These are phyloP conservation scores for Clarireedia sp. DNA, from an alignment of 2,329 filamentous ascomycete species.

Conservation along the genomic window DNA sequence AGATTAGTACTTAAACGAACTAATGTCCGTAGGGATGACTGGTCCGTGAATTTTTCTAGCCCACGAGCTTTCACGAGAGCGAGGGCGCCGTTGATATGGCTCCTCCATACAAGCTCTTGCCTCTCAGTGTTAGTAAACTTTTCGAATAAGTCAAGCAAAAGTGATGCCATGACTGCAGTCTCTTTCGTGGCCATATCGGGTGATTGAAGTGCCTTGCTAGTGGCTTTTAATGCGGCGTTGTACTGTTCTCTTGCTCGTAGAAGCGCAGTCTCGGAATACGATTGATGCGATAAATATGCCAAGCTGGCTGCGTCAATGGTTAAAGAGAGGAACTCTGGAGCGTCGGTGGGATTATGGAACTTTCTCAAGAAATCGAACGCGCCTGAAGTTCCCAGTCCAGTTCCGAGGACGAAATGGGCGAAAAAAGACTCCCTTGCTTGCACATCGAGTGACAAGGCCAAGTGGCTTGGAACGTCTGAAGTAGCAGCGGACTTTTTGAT, in stretches of 20 bases:
- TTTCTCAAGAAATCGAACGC: conserved; percentile 5
- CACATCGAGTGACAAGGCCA: conserved; percentile 7
- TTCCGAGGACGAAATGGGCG: conserved; percentile 5
- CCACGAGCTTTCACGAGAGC: conserved; percentile 22
- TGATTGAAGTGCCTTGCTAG: conserved; percentile 7
- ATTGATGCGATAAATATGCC: conserved; percentile 10
- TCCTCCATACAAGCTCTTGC: not conserved
- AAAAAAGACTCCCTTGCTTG: conserved; percentile 12
- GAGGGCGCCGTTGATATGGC: conserved; percentile 36
- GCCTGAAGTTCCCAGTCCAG: not conserved
- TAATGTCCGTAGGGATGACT: not conserved
- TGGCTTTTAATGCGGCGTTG: not conserved
- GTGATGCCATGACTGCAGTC: conserved; percentile 7
- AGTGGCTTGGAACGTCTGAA: not conserved
- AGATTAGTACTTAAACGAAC: conserved; percentile 5
- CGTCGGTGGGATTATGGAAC: not conserved
- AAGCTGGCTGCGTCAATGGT: conserved; percentile 11
- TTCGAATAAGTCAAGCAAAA: conserved; percentile 14
- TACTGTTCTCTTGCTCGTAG: conserved; percentile 9
- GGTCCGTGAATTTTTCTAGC: not conserved
- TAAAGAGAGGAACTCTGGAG: not conserved
- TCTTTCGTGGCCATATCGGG: not conserved
- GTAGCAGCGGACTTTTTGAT: not conserved
- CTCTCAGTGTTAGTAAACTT: not conserved
- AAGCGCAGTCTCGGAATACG: not conserved